Evolutionary conservation across 106 monocot genomes (phyloP).

Genomic region (Dendrobium officinale): DNA sequence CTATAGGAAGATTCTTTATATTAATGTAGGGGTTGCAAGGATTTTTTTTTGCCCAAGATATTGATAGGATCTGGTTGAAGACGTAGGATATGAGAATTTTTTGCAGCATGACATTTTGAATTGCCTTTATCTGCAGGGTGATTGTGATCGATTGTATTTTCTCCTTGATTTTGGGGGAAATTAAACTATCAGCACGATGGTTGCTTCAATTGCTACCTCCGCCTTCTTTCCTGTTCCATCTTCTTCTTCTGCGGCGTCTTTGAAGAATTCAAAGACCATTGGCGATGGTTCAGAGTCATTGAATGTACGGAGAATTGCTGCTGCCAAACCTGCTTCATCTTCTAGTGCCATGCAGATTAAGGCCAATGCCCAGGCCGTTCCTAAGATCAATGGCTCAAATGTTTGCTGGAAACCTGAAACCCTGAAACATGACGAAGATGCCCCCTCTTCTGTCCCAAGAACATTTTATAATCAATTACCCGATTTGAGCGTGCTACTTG

Average conservation of each 20-base stretch:
- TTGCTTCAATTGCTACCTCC: constrained; percentile 41
- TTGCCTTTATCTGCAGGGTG: neutral
- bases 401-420: constrained; percentile 27
- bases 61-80: neutral
- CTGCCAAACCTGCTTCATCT: constrained; percentile 29
- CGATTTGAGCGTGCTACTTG: constrained; percentile 83
- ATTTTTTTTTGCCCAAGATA: neutral
- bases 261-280: constrained; percentile 20
- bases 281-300: constrained; percentile 25
- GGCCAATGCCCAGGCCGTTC: constrained; percentile 44
- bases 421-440: constrained; percentile 28
- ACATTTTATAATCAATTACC: constrained; percentile 92
- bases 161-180: neutral
- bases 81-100: neutral
- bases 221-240: constrained; percentile 46
- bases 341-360: constrained; percentile 40
- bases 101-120: neutral
- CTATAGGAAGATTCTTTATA: neutral
- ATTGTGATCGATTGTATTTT: neutral
- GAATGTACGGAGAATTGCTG: constrained; percentile 24
- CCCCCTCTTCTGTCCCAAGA: constrained; percentile 33
- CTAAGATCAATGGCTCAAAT: constrained; percentile 49
- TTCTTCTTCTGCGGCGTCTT: constrained; percentile 15
- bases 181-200: neutral
- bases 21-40: neutral